Percentiles rank a stretch among this genome's conserved stretches.
Evolutionary conservation across 2,329 filamentous ascomycete genomes (phyloP).

Genomic region (Zalaria sp.): DNA sequence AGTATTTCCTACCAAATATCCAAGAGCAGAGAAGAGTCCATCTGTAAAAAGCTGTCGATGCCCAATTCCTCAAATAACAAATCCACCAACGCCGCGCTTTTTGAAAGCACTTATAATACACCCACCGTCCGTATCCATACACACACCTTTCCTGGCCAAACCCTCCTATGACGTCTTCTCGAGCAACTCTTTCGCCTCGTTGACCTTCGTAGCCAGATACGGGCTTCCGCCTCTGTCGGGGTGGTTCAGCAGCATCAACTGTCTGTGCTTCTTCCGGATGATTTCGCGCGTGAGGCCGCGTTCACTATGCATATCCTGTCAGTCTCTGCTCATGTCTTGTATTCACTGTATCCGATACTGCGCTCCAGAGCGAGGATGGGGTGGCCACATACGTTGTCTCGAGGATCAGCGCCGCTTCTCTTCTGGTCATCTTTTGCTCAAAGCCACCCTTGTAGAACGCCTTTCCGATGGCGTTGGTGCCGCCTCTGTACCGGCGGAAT

Average conservation of each 20-base stretch:
- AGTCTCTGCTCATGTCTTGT: slow-evolving; percentile 1
- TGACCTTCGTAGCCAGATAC: slow-evolving; percentile 93
- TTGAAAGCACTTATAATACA: background rate
- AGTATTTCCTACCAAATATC: too few relatives aligned
- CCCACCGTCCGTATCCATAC: background rate
- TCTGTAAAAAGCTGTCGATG: too few relatives aligned
- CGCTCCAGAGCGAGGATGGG: background rate
- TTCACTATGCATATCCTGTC: slow-evolving; percentile 45
- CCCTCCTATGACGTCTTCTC: slow-evolving; percentile 45
- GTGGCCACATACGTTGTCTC: slow-evolving; percentile 59
- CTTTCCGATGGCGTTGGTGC: slow-evolving; percentile 64
- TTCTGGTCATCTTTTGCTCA: slow-evolving; percentile 82
- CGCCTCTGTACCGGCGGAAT: slow-evolving; percentile 66
- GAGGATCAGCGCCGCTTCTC: slow-evolving; percentile 81
- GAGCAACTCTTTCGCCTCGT: slow-evolving; percentile 92
- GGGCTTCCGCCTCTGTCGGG: slow-evolving; percentile 94
- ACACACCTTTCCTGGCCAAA: background rate
- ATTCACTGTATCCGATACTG: background rate
- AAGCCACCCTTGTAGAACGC: slow-evolving; percentile 99
- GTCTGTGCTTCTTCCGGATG: slow-evolving; percentile 86
- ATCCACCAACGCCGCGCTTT: slow-evolving; percentile 8
- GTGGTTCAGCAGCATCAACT: slow-evolving; percentile 94
- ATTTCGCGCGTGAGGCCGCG: slow-evolving; percentile 80
- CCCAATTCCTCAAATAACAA: too few relatives aligned
- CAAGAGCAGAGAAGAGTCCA: too few relatives aligned